These are phyloP conservation scores for Aspergillus homomorphus DNA, from an alignment of 495 filamentous ascomycete genomes.

Conservation along the genomic window DNA sequence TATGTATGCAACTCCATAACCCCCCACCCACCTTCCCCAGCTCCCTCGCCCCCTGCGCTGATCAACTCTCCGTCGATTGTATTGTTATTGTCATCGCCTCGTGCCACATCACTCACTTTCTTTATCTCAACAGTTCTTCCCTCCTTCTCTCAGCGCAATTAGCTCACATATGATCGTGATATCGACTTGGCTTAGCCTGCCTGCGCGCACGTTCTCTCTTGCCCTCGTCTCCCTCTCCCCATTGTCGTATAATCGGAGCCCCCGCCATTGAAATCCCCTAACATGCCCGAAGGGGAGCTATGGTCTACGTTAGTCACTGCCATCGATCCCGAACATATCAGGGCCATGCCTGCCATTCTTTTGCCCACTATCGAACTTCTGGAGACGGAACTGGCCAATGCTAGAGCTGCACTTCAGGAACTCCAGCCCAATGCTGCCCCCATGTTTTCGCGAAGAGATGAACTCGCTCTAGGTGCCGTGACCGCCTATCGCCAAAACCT, in stretches of 20 bases:
- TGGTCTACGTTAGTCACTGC: conserved; percentile 36
- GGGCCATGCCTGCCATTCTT: conserved; percentile 42
- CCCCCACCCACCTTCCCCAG: no score
- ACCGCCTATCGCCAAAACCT: conserved; percentile 42
- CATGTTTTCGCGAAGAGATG: conserved; percentile 31
- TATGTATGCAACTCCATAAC: no score
- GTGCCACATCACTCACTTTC: background rate
- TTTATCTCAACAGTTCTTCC: background rate
- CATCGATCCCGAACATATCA: conserved; percentile 31
- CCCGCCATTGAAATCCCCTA: conserved; percentile 9
- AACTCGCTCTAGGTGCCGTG: conserved; percentile 42
- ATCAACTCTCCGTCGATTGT: background rate
- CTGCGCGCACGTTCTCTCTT: background rate
- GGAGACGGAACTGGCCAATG: conserved; percentile 44
- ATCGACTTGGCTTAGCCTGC: background rate
- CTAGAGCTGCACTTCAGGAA: conserved; percentile 42
- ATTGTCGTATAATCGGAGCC: background rate
- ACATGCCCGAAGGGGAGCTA: conserved; percentile 37
- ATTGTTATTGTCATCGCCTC: background rate
- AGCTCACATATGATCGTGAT: conserved; percentile 6
- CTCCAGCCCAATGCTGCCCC: conserved; percentile 38
- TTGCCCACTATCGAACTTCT: conserved; percentile 45
- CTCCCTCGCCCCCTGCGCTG: no score
- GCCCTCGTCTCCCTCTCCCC: background rate
- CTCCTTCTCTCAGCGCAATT: background rate